Evolutionary conservation across 2,329 filamentous ascomycete genomes (phyloP).

Genomic region (Talaromyces sp.): DNA sequence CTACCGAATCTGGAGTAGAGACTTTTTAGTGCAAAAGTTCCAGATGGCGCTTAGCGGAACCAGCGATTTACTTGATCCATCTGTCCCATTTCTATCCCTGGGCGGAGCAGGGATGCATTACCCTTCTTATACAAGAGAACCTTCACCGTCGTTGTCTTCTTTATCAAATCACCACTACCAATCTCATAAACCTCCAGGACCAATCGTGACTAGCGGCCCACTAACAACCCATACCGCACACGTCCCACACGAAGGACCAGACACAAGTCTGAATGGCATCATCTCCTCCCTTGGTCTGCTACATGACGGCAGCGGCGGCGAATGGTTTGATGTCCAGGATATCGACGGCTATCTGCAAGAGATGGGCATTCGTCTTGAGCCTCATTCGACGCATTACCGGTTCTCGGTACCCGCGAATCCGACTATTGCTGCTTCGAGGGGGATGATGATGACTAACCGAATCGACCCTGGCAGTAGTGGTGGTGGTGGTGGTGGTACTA

Average conservation of each 20-base stretch:
- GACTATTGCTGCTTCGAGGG: background rate
- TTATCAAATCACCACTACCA: background rate
- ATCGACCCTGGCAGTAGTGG: too few relatives aligned
- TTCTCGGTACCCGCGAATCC: conserved; percentile 5
- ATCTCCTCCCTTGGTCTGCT: conserved; percentile 3
- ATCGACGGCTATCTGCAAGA: conserved; percentile 18
- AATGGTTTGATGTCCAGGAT: conserved; percentile 22
- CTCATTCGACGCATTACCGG: background rate
- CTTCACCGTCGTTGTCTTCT: background rate
- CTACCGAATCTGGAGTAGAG: conserved; percentile 8
- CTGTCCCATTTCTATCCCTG: background rate
- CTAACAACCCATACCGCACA: conserved; percentile 4
- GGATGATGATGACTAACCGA: background rate
- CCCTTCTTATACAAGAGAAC: background rate
- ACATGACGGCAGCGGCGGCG: conserved; percentile 13
- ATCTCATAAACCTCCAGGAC: background rate
- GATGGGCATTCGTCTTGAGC: conserved; percentile 10
- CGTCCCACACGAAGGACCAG: background rate
- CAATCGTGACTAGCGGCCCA: background rate
- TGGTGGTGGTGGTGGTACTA: background rate
- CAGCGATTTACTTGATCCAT: background rate
- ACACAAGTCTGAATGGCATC: background rate
- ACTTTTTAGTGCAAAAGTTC: background rate
- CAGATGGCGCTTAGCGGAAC: background rate
- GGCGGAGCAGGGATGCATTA: conserved; percentile 11